phyloP scores from a whole-genome alignment of 2,329 filamentous ascomycete species.

The Beauveria sp. region DNA sequence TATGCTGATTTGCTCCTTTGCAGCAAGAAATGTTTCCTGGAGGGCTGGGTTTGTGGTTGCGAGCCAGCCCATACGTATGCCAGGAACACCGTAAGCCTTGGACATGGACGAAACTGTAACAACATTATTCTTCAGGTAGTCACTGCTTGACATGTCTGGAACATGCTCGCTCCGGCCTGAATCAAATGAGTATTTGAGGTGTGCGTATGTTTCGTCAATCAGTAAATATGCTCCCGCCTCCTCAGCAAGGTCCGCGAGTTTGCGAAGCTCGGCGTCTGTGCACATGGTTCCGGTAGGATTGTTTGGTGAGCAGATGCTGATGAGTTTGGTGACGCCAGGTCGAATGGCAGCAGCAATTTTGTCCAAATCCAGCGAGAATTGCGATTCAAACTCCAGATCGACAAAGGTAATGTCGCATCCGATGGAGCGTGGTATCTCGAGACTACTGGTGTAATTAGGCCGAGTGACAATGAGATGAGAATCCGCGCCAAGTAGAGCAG shows the following conservation, averaged over 20 bases:
- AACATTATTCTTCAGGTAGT: slow-evolving; percentile 9
- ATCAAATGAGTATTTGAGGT: slow-evolving; percentile 13
- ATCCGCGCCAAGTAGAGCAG: slow-evolving; percentile 11
- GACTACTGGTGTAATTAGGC: slow-evolving; percentile 20
- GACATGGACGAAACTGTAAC: slow-evolving; percentile 18
- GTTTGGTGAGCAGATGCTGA: slow-evolving; percentile 18
- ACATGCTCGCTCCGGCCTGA: slow-evolving; percentile 4
- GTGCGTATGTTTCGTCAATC: slow-evolving; percentile 19
- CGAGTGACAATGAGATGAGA: slow-evolving; percentile 18
- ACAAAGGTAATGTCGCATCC: slow-evolving; percentile 18
- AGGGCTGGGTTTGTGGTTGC: slow-evolving; percentile 13
- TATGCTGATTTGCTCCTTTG: slow-evolving; percentile 20
- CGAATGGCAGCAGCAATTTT: slow-evolving; percentile 14
- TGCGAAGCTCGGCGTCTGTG: not conserved
- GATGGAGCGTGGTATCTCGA: slow-evolving; percentile 17
- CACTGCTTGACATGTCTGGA: no score
- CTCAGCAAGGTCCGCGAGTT: slow-evolving; percentile 14
- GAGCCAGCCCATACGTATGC: slow-evolving; percentile 18
- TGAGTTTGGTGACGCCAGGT: slow-evolving; percentile 16
- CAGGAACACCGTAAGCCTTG: slow-evolving; percentile 18
- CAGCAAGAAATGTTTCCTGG: slow-evolving; percentile 17
- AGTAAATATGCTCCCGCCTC: slow-evolving; percentile 11
- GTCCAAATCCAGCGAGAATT: slow-evolving; percentile 14
- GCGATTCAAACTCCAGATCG: slow-evolving; percentile 15
- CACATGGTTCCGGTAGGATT: slow-evolving; percentile 17